Evolutionary conservation across 495 filamentous ascomycete genomes (phyloP).

Genomic region (Talaromyces adpressus): DNA sequence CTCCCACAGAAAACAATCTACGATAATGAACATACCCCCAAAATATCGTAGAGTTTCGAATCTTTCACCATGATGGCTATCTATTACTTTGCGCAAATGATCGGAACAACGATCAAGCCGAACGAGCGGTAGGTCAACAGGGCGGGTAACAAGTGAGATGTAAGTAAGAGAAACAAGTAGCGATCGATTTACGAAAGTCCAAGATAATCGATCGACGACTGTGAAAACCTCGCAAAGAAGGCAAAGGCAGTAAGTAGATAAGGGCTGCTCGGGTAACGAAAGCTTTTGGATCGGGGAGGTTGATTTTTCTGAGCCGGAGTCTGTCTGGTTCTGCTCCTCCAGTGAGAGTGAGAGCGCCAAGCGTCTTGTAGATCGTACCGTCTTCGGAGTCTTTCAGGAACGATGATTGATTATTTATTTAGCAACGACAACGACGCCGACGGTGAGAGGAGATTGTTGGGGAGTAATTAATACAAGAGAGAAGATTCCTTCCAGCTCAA

Average conservation of each 20-base stretch:
- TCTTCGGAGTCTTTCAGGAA: neutral
- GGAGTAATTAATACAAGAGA: neutral
- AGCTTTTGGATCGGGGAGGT: neutral
- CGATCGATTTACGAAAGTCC: neutral
- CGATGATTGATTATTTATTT: neutral
- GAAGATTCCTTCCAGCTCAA: neutral
- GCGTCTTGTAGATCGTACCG: slow-evolving; percentile 2
- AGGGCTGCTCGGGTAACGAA: neutral
- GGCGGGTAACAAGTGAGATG: neutral
- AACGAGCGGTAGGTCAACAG: slow-evolving; percentile 10
- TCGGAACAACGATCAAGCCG: slow-evolving; percentile 8
- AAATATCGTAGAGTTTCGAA: slow-evolving; percentile 75
- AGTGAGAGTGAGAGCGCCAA: slow-evolving; percentile 1
- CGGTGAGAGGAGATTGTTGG: neutral
- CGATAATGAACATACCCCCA: slow-evolving; percentile 59
- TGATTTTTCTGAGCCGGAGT: neutral
- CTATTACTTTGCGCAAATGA: slow-evolving; percentile 11
- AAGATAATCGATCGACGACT: neutral
- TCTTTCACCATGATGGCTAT: slow-evolving; percentile 75
- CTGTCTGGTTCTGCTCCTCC: neutral
- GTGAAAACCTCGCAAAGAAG: neutral
- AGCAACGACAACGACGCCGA: neutral
- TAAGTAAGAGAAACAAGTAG: neutral
- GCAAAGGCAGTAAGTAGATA: neutral
- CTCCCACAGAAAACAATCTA: neutral